Base-by-base conservation (phyloP, 192 early-diverging fungal species). In the Cladochytrium replicatum region DNA sequence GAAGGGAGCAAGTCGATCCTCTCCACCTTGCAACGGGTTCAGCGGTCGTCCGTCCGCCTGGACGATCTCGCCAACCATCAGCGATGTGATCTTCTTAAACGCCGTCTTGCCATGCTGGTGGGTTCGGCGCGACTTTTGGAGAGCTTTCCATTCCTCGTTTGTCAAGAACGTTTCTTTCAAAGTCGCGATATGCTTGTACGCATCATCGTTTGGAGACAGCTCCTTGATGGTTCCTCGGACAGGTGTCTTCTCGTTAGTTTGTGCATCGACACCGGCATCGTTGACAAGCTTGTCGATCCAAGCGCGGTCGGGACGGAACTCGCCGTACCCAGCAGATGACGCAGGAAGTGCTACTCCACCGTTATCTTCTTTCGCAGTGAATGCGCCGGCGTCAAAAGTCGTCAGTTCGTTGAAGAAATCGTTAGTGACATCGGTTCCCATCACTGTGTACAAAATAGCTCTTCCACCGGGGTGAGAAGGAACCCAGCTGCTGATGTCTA, bases 371-470 rank as follows among this genome's bases (percentile, higher is more conserved):
- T 11, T 55, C 13, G 32, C 46, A 54, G 3, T 37, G n/a, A n/a
- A n/a, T n/a, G n/a, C n/a, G n/a, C 17, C 34, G 17, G 34, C 13
- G 17, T 37, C 34, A 17, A 37, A 37, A 13, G 41, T 50, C 0
- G 7, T 24, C n/a, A n/a, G n/a, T 31, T 55, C 52, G 34, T 55
- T 58, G 41, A 57, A 58, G 24, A 57, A 58, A 29, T 58, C 57
- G 24, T 39, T 28, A 2, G 52, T 58, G 31, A 66, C 61, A 25
- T 66, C 63, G 5, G 63, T 66, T 26, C 63, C 63, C 22, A 41
- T 50, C 22, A 63, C 63, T 6, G 59, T 32, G 11, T 66, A 21
- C 44, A 66, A 41, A 25, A 66, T 61, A 9, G 53, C 5, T 15
- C 24, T 21, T 11, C 63, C 63, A 30, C 63, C 63, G 38, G 63